These are phyloP conservation scores for Colletotrichum sp. DNA, from an alignment of 2,329 filamentous ascomycete genomes.

Conservation along the genomic window DNA sequence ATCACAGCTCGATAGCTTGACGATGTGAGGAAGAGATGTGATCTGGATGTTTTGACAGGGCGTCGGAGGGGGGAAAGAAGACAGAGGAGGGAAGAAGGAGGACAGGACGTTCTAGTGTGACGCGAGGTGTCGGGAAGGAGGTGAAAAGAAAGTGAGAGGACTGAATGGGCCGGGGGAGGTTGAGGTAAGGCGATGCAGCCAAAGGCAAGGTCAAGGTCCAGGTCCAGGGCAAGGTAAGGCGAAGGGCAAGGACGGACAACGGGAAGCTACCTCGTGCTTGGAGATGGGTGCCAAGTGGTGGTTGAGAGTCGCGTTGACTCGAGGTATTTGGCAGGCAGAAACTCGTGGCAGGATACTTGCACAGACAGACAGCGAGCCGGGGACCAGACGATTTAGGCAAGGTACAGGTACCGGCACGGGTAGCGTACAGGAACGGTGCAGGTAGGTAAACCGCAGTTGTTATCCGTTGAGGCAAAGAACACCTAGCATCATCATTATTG, in stretches of 20 bases:
- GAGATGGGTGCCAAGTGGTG: background rate
- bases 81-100: background rate
- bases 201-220: background rate
- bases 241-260: background rate
- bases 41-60: background rate
- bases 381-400: background rate
- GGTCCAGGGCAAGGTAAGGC: background rate
- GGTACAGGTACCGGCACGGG: constrained; percentile 2
- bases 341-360: background rate
- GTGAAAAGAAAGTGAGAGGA: constrained; percentile 5
- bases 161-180: background rate
- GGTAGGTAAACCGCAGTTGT: background rate
- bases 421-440: background rate
- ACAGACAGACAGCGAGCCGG: constrained; percentile 1
- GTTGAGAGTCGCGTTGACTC: background rate
- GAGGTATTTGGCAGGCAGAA: background rate
- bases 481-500: background rate
- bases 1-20: constrained; percentile 2
- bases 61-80: background rate
- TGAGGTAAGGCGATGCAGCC: background rate
- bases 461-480: background rate
- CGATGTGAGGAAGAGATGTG: background rate
- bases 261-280: background rate
- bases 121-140: constrained; percentile 8
- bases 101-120: background rate